Evolutionary conservation across 2,329 filamentous ascomycete genomes (phyloP), one percentile per base, ranked within the genome.

Genomic region (Calonectria pauciramosa): DNA sequence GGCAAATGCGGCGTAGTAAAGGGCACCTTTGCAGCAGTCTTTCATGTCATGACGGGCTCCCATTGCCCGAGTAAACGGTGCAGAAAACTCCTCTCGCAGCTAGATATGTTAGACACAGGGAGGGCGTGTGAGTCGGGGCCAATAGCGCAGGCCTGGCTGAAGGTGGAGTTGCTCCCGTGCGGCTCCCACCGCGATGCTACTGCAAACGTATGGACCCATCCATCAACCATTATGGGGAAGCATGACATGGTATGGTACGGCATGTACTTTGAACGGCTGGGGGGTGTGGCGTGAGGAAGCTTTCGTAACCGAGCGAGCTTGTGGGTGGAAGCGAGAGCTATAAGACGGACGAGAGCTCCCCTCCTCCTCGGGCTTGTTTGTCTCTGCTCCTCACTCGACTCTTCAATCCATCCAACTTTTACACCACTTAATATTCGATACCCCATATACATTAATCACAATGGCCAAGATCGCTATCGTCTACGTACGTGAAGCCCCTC

Each of bases 401-500:
- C 59, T 67, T 10, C 30, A 59, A 38, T 32, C 47, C 34, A 32
- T 47, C 26, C 75, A 75, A 70, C 70, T 47, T 66, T 74, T 76
- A 47, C 41, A 65, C 23, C 63, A 38, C 56, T 63, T 52, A 30
- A 64, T 72, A 70, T 60, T 56, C 28, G 26, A 41, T 56, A 54
- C 52, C 26, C 23, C 63, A 26, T 26, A 73, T 18, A 52, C 32
- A 76, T 77, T 71, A 76, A 68, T 76, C 89, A 90, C 82, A 82
- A 97, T 98, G 95, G 95, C 94, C 86, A 97, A 95, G 90, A 91
- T 98, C 84, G 96, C 96, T 82, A 97, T 98, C 87, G 92, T 98
- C 85, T 97, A 92, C 86, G 94, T 96, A 90, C 81, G 94, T 91
- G 60, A 59, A 68, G 63, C 75, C 52, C 30, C 41, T 52, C 70